phyloP scores from a whole-genome alignment of 2,329 filamentous ascomycete species.

The Cadophora sp. region DNA sequence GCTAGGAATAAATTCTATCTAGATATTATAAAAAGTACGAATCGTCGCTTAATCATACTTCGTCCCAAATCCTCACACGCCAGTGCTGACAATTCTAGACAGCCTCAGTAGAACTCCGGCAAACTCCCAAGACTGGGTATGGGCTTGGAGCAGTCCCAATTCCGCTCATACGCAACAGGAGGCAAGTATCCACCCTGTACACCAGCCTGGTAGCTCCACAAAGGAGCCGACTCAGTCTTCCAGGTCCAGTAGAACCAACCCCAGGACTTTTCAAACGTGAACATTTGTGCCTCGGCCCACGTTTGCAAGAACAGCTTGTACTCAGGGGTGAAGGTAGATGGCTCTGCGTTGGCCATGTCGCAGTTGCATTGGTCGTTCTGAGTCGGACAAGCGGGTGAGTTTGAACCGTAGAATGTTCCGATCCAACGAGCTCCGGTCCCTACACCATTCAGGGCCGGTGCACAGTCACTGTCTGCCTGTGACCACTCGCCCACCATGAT shows the following conservation, averaged over 20 bases:
- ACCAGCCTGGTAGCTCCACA: conserved; percentile 92
- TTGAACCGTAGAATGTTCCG: conserved; percentile 70
- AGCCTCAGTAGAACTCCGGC: conserved; percentile 56
- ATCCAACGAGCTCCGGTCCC: conserved; percentile 89
- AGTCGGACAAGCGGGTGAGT: conserved; percentile 77
- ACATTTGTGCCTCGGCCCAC: conserved; percentile 96
- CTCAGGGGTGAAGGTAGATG: conserved; percentile 67
- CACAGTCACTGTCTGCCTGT: conserved; percentile 96
- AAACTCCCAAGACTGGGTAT: conserved; percentile 61
- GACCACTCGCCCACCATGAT: conserved; percentile 97
- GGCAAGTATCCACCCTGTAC: conserved; percentile 81
- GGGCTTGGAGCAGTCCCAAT: conserved; percentile 67
- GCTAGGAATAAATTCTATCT: too few relatives aligned
- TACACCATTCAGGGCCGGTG: conserved; percentile 85
- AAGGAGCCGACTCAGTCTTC: conserved; percentile 83
- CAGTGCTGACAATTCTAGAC: conserved; percentile 3
- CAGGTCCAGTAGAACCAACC: conserved; percentile 99
- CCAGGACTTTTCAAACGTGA: conserved; percentile 88
- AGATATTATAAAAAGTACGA: too few relatives aligned
- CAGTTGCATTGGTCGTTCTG: conserved; percentile 74
- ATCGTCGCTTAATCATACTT: background rate
- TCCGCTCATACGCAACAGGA: conserved; percentile 69
- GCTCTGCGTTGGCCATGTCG: conserved; percentile 75
- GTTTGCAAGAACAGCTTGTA: conserved; percentile 88
- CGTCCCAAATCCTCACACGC: conserved; percentile 4